A percentile compares a stretch with the other conserved stretches of the same genome.
These are phyloP conservation scores for Diutina rugosa DNA, from an alignment of 1,139 yeast species.

Conservation along the genomic window DNA sequence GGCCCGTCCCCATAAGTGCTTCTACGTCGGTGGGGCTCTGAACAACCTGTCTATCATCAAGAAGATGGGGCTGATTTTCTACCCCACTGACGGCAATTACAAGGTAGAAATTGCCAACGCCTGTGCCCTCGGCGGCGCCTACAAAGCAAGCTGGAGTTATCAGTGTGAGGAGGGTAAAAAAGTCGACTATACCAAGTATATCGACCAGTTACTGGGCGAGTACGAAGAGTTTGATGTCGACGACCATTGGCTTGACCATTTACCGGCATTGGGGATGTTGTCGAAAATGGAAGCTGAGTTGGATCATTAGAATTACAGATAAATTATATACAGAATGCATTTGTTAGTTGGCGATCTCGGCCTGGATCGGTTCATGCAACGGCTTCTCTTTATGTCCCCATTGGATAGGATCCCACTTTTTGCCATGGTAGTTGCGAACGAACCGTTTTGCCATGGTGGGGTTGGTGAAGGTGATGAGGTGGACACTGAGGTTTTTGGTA, in stretches of 20 bases:
- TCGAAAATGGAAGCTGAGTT: slow-evolving; percentile 32
- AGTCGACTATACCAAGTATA: slow-evolving; percentile 30
- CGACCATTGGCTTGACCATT: slow-evolving; percentile 36
- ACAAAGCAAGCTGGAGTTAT: slow-evolving; percentile 67
- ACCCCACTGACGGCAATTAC: slow-evolving; percentile 50
- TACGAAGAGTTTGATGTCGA: slow-evolving; percentile 20
- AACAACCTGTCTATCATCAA: slow-evolving; percentile 53
- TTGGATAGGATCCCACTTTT: slow-evolving; percentile 22
- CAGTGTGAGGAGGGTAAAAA: slow-evolving; percentile 24
- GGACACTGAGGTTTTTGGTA: slow-evolving; percentile 13
- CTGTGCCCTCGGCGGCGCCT: slow-evolving; percentile 93
- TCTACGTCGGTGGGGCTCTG: slow-evolving; percentile 84
- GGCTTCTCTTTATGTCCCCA: slow-evolving; percentile 14
- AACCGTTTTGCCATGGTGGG: slow-evolving; percentile 39
- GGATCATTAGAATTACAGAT: slow-evolving; percentile 5
- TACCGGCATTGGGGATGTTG: slow-evolving; percentile 37
- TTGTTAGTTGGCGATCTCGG: not conserved
- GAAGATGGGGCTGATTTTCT: slow-evolving; percentile 61
- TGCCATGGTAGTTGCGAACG: slow-evolving; percentile 42
- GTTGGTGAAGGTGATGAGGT: slow-evolving; percentile 35
- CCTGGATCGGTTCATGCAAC: slow-evolving; percentile 13
- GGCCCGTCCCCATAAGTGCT: slow-evolving; percentile 56
- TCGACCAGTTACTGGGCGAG: slow-evolving; percentile 8
- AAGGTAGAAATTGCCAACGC: slow-evolving; percentile 76
- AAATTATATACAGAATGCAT: slow-evolving; percentile 3